These are phyloP conservation scores for Stachybotrys elegans DNA, from an alignment of 2,329 filamentous ascomycete genomes.

Conservation along the genomic window DNA sequence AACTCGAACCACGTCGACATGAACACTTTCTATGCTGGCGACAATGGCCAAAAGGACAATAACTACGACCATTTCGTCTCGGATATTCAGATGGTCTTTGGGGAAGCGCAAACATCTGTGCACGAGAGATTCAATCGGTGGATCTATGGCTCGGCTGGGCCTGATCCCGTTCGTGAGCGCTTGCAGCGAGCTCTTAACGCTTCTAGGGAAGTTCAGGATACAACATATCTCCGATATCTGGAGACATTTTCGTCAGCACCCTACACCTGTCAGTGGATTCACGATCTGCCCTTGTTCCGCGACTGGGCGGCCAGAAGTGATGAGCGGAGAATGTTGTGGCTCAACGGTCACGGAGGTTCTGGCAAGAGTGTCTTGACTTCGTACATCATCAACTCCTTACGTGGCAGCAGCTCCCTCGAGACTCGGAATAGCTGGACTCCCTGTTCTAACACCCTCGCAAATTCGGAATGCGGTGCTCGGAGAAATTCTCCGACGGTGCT, in stretches of 20 bases:
- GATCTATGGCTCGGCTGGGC: conserved; percentile 1
- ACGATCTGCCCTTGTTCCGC: neutral
- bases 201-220: conserved; percentile 1
- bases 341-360: conserved; percentile 2
- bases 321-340: neutral
- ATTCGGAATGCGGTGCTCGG: neutral
- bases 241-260: neutral
- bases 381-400: conserved; percentile 1
- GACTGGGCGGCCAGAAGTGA: neutral
- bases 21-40: conserved; percentile 2
- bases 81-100: neutral
- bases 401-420: neutral
- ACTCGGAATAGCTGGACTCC: neutral
- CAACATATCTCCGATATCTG: neutral
- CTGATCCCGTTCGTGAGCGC: neutral
- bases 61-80: conserved; percentile 4
- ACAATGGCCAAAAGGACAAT: neutral
- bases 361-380: conserved; percentile 1
- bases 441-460: neutral
- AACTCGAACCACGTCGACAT: conserved; percentile 2
- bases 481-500: neutral
- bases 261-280: conserved; percentile 2
- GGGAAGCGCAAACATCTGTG: neutral
- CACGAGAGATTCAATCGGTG: conserved; percentile 1
- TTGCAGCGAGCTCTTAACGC: conserved; percentile 2